These are phyloP conservation scores for Symbiotaphrina buchneri DNA, from an alignment of 495 filamentous ascomycete species.

Conservation along the genomic window DNA sequence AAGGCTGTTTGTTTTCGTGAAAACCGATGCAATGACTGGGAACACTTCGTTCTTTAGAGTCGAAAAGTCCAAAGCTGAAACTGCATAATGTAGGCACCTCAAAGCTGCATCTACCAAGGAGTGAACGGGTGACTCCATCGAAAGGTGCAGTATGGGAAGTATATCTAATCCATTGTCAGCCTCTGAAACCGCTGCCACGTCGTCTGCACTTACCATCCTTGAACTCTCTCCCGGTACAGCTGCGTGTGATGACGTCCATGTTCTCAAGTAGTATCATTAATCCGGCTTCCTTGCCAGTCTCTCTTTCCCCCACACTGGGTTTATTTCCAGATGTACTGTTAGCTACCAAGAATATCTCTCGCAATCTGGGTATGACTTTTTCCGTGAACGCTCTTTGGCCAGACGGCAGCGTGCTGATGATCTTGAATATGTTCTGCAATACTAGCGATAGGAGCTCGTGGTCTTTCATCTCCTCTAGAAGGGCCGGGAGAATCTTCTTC, in stretches of 20 bases:
- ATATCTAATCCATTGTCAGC: slow-evolving; percentile 34
- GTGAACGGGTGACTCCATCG: slow-evolving; percentile 74
- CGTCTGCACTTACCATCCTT: slow-evolving; percentile 46
- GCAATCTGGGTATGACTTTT: slow-evolving; percentile 59
- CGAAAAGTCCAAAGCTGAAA: slow-evolving; percentile 77
- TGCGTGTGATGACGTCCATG: slow-evolving; percentile 45
- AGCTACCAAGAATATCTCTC: slow-evolving; percentile 51
- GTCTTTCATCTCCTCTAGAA: slow-evolving; percentile 86
- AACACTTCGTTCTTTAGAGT: slow-evolving; percentile 94
- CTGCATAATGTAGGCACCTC: slow-evolving; percentile 42
- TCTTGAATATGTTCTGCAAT: slow-evolving; percentile 76
- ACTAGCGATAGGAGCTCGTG: slow-evolving; percentile 63
- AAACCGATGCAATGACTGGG: slow-evolving; percentile 69
- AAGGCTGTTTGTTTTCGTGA: slow-evolving; percentile 77
- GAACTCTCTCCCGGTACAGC: slow-evolving; percentile 77
- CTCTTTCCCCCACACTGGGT: slow-evolving; percentile 34
- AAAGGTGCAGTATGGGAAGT: slow-evolving; percentile 57
- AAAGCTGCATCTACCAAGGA: slow-evolving; percentile 69
- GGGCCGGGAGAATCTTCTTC: slow-evolving; percentile 71
- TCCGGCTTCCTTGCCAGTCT: slow-evolving; percentile 68
- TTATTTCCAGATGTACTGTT: slow-evolving; percentile 10
- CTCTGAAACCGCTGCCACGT: background rate
- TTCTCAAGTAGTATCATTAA: slow-evolving; percentile 78
- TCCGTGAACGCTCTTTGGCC: slow-evolving; percentile 60
- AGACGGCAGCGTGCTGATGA: slow-evolving; percentile 51